Evolutionary conservation across 1,284 basidiomycete genomes (phyloP), one percentile per base, ranked within the genome.

Genomic region (Rhodotorula sp.): DNA sequence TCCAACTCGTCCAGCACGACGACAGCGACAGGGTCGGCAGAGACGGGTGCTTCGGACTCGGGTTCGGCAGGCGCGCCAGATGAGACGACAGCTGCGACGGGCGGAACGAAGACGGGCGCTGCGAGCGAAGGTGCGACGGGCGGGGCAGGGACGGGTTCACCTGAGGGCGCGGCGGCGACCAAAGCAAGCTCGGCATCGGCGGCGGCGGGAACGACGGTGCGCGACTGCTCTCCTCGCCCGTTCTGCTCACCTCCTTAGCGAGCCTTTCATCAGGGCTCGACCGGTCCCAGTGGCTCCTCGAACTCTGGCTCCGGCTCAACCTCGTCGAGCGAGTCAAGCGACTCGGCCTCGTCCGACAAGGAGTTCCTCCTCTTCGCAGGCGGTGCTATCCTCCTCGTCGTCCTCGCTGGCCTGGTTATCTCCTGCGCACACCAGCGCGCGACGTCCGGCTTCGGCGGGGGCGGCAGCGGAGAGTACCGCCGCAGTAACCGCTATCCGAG

Each of bases 361-460:
- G 44, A 56, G 1, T 46, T 65, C 32, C 25, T 58, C 37, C 32
- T 65, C 37, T 62, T 66, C 32, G 68, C 27, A 13, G 29, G 39
- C 29, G 57, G 37, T 2, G n/a, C 39, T 12, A 21, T 60, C 37
- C 22, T 32, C 5, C 64, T 66, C 29, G 7, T 66, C 15, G 21
- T 61, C 39, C 3, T 66, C 22, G 68, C 51, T 5, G 44, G 46
- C 8, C 3, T 56, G 21, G n/a, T 51, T 36, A 36, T 65, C 59
- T 66, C 13, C 13, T 10, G 44, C 5, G 5, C 59, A 3, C 44
- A 39, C 32, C 54, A 64, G 36, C 29, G 27, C n/a, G 50, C 50
- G 15, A 17, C 50, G 34, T 22, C 46, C 29, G 13, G 50, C 29
- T 17, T 25, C 8, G 19, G 29, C n/a, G 39, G 46, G 0, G 32